phyloP scores from a whole-genome alignment of 306 rosid genomes.

The Trifolium pratense region DNA sequence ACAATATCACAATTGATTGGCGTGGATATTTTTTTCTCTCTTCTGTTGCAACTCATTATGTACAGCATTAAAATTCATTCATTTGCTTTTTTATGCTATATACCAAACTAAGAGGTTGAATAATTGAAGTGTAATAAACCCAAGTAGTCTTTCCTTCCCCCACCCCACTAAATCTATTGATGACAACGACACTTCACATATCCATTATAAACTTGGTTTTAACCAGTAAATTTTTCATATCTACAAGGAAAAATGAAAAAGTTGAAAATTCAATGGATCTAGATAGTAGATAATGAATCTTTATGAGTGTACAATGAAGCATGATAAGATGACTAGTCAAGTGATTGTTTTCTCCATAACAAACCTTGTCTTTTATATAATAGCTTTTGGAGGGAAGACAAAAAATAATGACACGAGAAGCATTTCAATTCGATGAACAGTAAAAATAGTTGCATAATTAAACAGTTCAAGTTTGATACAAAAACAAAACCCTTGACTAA shows the following conservation, averaged over 20 bases:
- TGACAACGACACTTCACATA: not conserved
- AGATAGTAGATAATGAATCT: not conserved
- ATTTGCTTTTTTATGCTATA: not conserved
- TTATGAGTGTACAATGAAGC: not conserved
- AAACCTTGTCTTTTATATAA: not conserved
- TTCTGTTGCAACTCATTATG: not conserved
- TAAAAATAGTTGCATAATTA: not conserved
- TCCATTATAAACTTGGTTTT: conserved; percentile 3
- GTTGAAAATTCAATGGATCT: not conserved
- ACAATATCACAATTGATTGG: not conserved
- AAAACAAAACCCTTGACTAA: not conserved
- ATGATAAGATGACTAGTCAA: not conserved
- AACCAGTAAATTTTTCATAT: not conserved
- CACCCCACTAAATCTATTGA: not conserved
- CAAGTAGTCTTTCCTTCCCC: not conserved
- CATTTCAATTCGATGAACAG: not conserved
- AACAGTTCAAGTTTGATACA: not conserved
- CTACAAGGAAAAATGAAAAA: not conserved
- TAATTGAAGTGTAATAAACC: not conserved
- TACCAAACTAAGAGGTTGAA: not conserved
- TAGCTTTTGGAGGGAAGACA: not conserved
- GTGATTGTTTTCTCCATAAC: not conserved
- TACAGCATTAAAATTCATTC: not conserved
- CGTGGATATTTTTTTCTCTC: not conserved
- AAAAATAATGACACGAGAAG: not conserved